phyloP scores from a whole-genome alignment of 1,139 yeast species.

The Eremothecium gossypii region DNA sequence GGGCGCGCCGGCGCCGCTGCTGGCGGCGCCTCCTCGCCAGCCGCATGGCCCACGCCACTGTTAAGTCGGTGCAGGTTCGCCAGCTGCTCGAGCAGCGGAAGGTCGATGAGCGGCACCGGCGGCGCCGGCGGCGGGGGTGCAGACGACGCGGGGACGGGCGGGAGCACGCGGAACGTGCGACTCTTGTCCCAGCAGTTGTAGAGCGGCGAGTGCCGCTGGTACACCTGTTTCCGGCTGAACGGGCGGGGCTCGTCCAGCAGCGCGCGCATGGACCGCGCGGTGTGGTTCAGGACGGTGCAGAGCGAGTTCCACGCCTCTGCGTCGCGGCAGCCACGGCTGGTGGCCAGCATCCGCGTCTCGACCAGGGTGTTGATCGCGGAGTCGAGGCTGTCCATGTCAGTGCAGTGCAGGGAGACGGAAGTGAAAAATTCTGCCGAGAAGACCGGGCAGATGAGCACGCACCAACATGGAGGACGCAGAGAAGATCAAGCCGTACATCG shows the following conservation, averaged over 20 bases:
- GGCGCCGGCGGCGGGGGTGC: constrained; percentile 1
- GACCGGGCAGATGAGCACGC: too few species aligned
- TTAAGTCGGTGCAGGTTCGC: constrained; percentile 11
- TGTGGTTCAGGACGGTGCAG: neutral
- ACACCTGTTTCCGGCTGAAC: constrained; percentile 4
- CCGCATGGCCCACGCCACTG: neutral
- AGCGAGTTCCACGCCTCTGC: neutral
- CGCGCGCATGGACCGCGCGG: neutral
- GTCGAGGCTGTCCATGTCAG: neutral
- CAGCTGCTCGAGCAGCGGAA: constrained; percentile 14
- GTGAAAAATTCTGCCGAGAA: too few species aligned
- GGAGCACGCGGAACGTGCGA: constrained; percentile 12
- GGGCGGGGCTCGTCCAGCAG: neutral
- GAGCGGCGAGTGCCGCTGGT: constrained; percentile 10
- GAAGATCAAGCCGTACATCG: constrained; percentile 24
- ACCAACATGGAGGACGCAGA: constrained; percentile 23
- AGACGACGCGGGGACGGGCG: constrained; percentile 10
- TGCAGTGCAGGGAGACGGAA: too few species aligned
- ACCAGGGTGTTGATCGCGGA: neutral
- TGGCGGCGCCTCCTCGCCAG: neutral
- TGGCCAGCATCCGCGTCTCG: neutral
- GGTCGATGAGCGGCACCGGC: constrained; percentile 2
- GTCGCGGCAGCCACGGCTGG: neutral
- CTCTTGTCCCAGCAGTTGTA: constrained; percentile 12
- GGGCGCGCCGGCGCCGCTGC: too few species aligned